Base-by-base conservation (phyloP, 192 early-diverging fungal species). In the Lobulomyces angularis region DNA sequence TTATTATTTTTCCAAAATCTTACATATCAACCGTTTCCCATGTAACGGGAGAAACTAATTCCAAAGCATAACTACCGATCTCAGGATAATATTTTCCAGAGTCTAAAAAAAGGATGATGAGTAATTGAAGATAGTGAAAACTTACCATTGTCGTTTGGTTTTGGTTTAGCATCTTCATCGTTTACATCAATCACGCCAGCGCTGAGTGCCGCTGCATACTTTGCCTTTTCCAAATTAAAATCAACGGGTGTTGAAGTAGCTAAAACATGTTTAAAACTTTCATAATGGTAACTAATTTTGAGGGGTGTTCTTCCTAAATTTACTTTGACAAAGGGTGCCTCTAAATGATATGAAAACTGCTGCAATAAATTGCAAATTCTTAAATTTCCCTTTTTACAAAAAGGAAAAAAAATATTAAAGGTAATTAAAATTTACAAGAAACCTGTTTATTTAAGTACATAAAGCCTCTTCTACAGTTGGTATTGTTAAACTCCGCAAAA, bases 21-120 rank as follows among this genome's bases (percentile, higher is more conserved):
- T 67, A 76, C 51, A 61, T 54, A 48, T 96, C 92, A 0, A 91
- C 84, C 8, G 83, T 88, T 46, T 96, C 90, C 87, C 87, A 96
- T 12, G 88, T 90, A 0, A 88, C 74, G 1, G 92, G 89, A 12
- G 92, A 94, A 9, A 98, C 67, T 33, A 98, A 62, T 35, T 93
- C 85, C 26, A 98, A 41, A 3, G 69, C 71, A 51, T 76, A 88
- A 12, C 61, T 56, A 8, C 43, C 37, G n/a, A 57, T 51, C 17
- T 29, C 37, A 11, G 90, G 87, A 3, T 67, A 56, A 49, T 81
- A 74, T 43, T 56, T 36, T 14, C 67, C 67, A 18, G 38, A 22
- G 26, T 37, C 52, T 64, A 37, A 3, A 46, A 45, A 41, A 40
- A 40, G 6, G 20, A 56, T 32, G 19, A 3, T 45, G 41, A 45